A percentile compares a stretch with the other conserved stretches of the same genome.
These are phyloP conservation scores for Kluyveromyces sp. DNA, from an alignment of 1,139 yeast genomes.

Conservation along the genomic window DNA sequence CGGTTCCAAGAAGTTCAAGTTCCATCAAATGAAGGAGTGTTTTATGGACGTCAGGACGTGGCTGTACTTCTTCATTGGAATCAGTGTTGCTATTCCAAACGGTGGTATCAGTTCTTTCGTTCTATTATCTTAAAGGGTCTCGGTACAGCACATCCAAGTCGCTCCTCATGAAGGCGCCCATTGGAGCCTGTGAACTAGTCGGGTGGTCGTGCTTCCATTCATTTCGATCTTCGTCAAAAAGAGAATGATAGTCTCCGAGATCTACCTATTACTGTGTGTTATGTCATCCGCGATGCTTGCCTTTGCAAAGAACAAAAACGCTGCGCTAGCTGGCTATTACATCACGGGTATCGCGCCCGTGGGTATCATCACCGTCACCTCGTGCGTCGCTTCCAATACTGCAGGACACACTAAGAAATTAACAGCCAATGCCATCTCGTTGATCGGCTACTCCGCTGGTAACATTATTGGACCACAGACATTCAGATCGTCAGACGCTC, in stretches of 20 bases:
- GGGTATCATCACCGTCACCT: conserved; percentile 26
- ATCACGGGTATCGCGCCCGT: conserved; percentile 26
- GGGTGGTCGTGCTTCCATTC: conserved; percentile 32
- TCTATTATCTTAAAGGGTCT: conserved; percentile 31
- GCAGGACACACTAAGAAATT: conserved; percentile 29
- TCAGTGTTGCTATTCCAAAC: conserved; percentile 23
- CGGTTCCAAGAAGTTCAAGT: conserved; percentile 45
- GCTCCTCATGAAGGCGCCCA: conserved; percentile 33
- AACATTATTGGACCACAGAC: conserved; percentile 61
- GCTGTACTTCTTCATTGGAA: conserved; percentile 35
- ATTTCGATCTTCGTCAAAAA: conserved; percentile 22
- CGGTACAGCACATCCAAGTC: conserved; percentile 32
- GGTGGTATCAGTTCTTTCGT: conserved; percentile 20
- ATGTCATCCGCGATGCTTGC: conserved; percentile 40
- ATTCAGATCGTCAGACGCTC: conserved; percentile 45
- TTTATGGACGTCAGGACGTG: conserved; percentile 40
- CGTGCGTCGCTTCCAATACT: conserved; percentile 22
- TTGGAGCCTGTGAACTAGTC: conserved; percentile 30
- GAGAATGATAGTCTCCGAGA: conserved; percentile 36
- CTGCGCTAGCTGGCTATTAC: conserved; percentile 37
- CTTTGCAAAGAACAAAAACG: conserved; percentile 32
- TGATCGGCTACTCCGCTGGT: conserved; percentile 31
- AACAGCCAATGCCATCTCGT: conserved; percentile 12
- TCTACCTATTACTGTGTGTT: conserved; percentile 32
- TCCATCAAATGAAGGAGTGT: conserved; percentile 42